These are phyloP conservation scores for Ophiostoma pallidulum DNA, from an alignment of 2,329 filamentous ascomycete species.

Conservation along the genomic window DNA sequence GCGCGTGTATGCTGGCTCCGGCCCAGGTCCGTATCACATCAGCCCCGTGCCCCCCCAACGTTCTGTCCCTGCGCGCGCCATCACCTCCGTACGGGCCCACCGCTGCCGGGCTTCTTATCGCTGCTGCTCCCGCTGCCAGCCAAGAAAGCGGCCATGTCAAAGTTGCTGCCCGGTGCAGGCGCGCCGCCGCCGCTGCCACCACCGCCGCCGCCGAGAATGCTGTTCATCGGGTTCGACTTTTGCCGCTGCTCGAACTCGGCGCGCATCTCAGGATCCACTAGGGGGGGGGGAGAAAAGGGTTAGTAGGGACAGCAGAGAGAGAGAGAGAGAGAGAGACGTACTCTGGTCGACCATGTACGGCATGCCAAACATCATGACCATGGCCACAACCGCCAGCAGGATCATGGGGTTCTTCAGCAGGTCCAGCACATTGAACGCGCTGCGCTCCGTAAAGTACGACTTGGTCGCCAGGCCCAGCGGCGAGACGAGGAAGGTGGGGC, in stretches of 20 bases:
- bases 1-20: too few species aligned
- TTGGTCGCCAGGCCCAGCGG: slow-evolving; percentile 50
- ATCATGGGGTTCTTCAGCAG: slow-evolving; percentile 97
- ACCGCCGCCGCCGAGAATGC: slow-evolving; percentile 40
- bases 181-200: slow-evolving; percentile 30
- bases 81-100: slow-evolving; percentile 28
- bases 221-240: slow-evolving; percentile 60
- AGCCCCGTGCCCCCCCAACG: too few species aligned
- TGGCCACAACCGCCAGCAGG: slow-evolving; percentile 73
- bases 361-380: slow-evolving; percentile 82
- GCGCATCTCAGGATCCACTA: slow-evolving; percentile 94
- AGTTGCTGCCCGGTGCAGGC: slow-evolving; percentile 37
- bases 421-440: slow-evolving; percentile 66
- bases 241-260: slow-evolving; percentile 89
- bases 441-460: slow-evolving; percentile 67
- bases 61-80: too few species aligned
- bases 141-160: slow-evolving; percentile 56
- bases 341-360: slow-evolving; percentile 93
- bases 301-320: background rate
- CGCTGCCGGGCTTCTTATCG: slow-evolving; percentile 30
- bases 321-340: slow-evolving; percentile 38
- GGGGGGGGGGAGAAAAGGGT: too few species aligned
- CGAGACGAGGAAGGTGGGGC: slow-evolving; percentile 44
- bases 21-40: too few species aligned
- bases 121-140: slow-evolving; percentile 33